Evolutionary conservation across 1,284 basidiomycete genomes (phyloP), one percentile per base, ranked within the genome.

Genomic region (Apiotrichum mycotoxinovorans): DNA sequence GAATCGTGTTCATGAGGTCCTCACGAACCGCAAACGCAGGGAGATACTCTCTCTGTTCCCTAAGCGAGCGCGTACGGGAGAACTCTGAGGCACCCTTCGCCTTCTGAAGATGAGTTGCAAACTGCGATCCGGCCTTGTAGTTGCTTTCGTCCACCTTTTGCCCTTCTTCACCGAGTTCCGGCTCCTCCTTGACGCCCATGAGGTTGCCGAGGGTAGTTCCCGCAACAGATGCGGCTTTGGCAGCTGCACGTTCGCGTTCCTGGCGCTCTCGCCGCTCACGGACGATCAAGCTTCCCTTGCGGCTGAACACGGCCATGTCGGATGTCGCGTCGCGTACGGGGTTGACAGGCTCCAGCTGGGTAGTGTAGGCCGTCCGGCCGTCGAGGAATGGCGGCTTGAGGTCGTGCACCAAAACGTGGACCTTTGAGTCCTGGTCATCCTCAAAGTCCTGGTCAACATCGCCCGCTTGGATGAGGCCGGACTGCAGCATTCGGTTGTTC

Each of bases 1-100:
- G 84, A 41, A 98, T 85, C 33, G 87, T 84, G 64, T 84, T 86
- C 81, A 98, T 85, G 35, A 98, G 79, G 51, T 97, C 92, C 70
- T 98, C 95, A 42, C 96, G 84, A 68, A 93, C 96, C 4, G 96
- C 96, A 75, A 98, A 99, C 0, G 96, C 96, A 1, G 96, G 96
- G 15, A 98, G 81, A 74, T 94, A 98, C 74, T 99, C 95, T 63
- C 96, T 78, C 74, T 99, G 96, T 76, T 99, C 87, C 70, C 91
- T 93, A 52, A 98, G 79, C 0, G 92, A 93, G 65, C 93, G 84
- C 15, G 73, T 86, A 61, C 82, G 87, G 14, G 93, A 86, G 69
- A 98, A 98, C 7, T 83, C 82, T 64, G 89, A 93, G 7, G 87
- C 87, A 23, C 92, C 90, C 37, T 85, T 77, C 2, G 85, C 80